phyloP scores from a whole-genome alignment of 2,329 filamentous ascomycete species.

The Fusarium compactum region DNA sequence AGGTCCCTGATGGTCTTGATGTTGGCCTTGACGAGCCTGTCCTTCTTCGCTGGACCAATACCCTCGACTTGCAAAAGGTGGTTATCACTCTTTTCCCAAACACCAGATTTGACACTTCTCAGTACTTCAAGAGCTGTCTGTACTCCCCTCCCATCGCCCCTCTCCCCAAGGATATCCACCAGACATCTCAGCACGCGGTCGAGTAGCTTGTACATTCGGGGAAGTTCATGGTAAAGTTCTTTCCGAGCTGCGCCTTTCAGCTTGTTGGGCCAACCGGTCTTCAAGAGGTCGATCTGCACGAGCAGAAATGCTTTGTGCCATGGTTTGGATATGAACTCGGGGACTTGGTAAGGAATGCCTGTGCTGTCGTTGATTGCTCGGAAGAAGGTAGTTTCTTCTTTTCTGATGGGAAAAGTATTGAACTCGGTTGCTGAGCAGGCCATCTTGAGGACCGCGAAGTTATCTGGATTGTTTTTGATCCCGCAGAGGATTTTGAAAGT shows the following conservation, averaged over 20 bases:
- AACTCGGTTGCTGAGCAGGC: constrained; percentile 56
- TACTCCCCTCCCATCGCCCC: constrained; percentile 72
- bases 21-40: constrained; percentile 78
- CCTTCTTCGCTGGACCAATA: constrained; percentile 80
- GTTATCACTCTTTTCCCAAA: constrained; percentile 84
- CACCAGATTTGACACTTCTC: constrained; percentile 78
- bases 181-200: constrained; percentile 54
- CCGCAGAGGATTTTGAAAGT: constrained; percentile 51
- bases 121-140: constrained; percentile 80
- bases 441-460: constrained; percentile 53
- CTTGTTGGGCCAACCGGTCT: constrained; percentile 69
- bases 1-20: constrained; percentile 80
- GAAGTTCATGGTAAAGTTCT: constrained; percentile 50
- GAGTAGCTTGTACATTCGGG: constrained; percentile 51
- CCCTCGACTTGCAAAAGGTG: constrained; percentile 87
- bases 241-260: constrained; percentile 50
- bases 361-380: constrained; percentile 55
- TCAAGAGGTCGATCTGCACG: constrained; percentile 77
- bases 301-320: constrained; percentile 82
- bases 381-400: constrained; percentile 53
- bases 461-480: constrained; percentile 45
- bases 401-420: constrained; percentile 52
- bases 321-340: constrained; percentile 63
- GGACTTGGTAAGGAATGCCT: constrained; percentile 54
- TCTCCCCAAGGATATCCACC: constrained; percentile 54